Evolutionary conservation across 78 protist species (phyloP), one percentile per base, ranked within the genome.

Genomic region (Protostelium mycophagum): DNA sequence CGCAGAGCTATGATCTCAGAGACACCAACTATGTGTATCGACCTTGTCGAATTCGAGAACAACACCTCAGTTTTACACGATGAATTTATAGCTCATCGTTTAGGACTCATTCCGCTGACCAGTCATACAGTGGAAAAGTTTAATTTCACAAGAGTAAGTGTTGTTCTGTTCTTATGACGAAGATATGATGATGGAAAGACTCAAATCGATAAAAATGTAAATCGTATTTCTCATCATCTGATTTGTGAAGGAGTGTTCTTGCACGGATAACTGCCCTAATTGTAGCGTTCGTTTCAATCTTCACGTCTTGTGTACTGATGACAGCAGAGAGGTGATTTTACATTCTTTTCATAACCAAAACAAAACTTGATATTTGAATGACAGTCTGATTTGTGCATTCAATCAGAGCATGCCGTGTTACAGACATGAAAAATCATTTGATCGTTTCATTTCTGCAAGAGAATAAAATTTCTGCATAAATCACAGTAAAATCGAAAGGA

Each of bases 31-130:
- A 51, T 98, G 89, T 86, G 96, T 34, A 96, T 97, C 34, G 98
- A 97, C 90, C 51, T 90, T 1, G 98, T 97, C 0, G 97, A 94
- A 86, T 35, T 97, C 16, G 37, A 88, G 51, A 36, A 86, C 1
- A 98, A 98, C 93, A 87, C 95, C 25, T 91, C 97, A 0, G 96
- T 96, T 0, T 91, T 97, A 28, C 88, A 51, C 63, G 99, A 98
- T 86, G 99, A 98, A 85, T 93, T 96, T 37, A 90, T 98, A 28
- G 96, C 98, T 16, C 99, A 98, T 89, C 83, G 99, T 23, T 91
- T 97, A 10, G 99, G 99, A 0, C 90, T 98, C 28, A 38, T 97
- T 0, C 99, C 99, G 31, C 85, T 98, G 35, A 88, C 84, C 1
- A 28, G 36, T 38, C 83, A 83, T 1, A 39, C 34, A 28, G 51